These are phyloP conservation scores for Globisporangium abappressorium DNA, from an alignment of 352 stramenopile genomes.

Conservation along the genomic window DNA sequence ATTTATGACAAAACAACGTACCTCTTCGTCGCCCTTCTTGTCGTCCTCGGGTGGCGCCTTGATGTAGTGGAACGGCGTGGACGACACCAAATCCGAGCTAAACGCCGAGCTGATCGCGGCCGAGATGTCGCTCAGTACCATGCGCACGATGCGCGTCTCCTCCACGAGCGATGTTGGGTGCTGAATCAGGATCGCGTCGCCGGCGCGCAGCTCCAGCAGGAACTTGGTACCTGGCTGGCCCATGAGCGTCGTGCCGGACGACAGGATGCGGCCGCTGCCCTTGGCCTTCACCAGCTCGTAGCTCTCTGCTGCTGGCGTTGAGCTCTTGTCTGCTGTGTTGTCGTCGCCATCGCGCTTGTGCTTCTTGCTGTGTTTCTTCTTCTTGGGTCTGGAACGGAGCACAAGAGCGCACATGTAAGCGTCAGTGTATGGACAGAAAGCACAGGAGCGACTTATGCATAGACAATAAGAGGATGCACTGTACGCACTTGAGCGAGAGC, in stretches of 20 bases:
- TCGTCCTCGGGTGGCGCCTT: constrained; percentile 73
- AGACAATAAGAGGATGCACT: no score
- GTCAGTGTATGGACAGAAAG: no score
- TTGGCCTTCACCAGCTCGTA: constrained; percentile 79
- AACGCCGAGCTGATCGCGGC: constrained; percentile 85
- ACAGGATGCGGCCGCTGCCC: constrained; percentile 79
- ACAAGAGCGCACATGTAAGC: not conserved
- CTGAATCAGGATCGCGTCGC: constrained; percentile 85
- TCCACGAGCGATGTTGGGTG: constrained; percentile 84
- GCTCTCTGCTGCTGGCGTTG: not conserved
- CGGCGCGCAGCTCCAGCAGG: constrained; percentile 71
- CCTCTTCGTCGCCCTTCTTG: constrained; percentile 35
- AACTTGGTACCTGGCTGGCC: constrained; percentile 82
- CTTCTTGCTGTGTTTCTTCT: constrained; percentile 53
- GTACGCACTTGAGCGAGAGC: constrained; percentile 73
- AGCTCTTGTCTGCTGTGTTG: constrained; percentile 32
- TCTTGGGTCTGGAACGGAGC: constrained; percentile 26
- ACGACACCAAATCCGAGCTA: constrained; percentile 87
- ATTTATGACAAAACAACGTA: constrained; percentile 1
- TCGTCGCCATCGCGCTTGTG: constrained; percentile 40
- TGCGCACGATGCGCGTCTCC: constrained; percentile 88
- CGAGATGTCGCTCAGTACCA: constrained; percentile 89
- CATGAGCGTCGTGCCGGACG: constrained; percentile 86
- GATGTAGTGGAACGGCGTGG: constrained; percentile 87
- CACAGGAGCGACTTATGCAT: no score